Evolutionary conservation across 495 filamentous ascomycete species (phyloP), one percentile per base, ranked within the genome.

Genomic region (Penicillium coprophilum): DNA sequence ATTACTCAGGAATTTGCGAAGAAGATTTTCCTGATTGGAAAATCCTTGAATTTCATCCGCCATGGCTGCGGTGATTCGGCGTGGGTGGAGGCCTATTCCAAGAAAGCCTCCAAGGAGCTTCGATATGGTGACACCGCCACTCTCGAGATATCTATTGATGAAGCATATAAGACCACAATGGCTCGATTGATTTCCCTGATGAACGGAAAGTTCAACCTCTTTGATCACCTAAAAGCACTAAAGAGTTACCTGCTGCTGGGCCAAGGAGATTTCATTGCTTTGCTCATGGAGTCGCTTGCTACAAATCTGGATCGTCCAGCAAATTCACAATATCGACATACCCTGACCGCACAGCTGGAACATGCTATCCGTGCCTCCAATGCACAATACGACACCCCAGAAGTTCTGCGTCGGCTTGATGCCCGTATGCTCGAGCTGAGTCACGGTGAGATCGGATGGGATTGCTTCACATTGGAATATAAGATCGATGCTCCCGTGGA

Each of bases 401-500:
- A 99, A 66, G 91, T 97, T 30, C 80, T 97, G 34, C 86, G 90
- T 31, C 85, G 95, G 17, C 82, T 99, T 9, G 95, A 99, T 73
- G 92, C 94, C 13, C 89, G 95, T 45, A 96, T 97, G 90, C 82
- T 97, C 36, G 92, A 97, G 70, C 82, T 96, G 46, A 90, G 87
- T 49, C 92, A 96, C 68, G 95, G 95, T 52, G 94, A 99, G 63
- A 97, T 96, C 47, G 95, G 95, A 56, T 99, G 95, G 95, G 95
- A 99, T 69, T 96, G 94, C 71, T 99, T 99, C 73, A 99, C 95
- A 1, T 82, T 99, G 28, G 95, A 99, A 69, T 99, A 99, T 76
- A 96, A 96, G 71, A 92, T 97, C 55, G 94, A 97, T 67, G 90
- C 94, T 9, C 95, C 95, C 0, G 90, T 97, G 23, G 95, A 99